These are phyloP conservation scores for Boletellus sp. DNA, from an alignment of 768 basidiomycete genomes.

Conservation along the genomic window DNA sequence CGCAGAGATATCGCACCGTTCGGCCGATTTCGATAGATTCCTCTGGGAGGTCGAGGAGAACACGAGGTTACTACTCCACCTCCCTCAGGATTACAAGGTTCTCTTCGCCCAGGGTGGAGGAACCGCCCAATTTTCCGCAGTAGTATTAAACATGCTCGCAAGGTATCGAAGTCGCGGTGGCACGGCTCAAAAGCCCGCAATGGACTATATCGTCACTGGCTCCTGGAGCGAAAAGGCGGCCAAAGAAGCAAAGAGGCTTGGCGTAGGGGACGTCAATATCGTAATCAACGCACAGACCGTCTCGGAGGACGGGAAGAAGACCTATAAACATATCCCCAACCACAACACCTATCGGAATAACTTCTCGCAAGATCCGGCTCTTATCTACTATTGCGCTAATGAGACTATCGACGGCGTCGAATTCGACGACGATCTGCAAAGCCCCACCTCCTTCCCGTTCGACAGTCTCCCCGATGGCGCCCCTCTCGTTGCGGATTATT, in stretches of 20 bases:
- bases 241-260: constrained; percentile 76
- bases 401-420: constrained; percentile 97
- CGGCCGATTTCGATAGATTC: constrained; percentile 78
- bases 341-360: constrained; percentile 55
- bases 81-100: constrained; percentile 81
- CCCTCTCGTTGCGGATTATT: constrained; percentile 95
- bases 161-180: constrained; percentile 72
- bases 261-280: constrained; percentile 55
- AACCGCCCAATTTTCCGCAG: constrained; percentile 85
- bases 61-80: constrained; percentile 71
- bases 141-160: constrained; percentile 88
- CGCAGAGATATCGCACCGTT: constrained; percentile 94
- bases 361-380: constrained; percentile 78
- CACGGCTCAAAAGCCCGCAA: constrained; percentile 48
- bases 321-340: constrained; percentile 78
- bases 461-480: constrained; percentile 53
- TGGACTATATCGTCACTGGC: constrained; percentile 93
- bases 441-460: constrained; percentile 77
- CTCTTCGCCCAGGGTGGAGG: constrained; percentile 96
- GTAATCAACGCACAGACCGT: constrained; percentile 65
- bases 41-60: constrained; percentile 58
- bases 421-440: constrained; percentile 58
- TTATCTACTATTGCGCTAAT: constrained; percentile 99
- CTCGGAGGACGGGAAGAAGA: constrained; percentile 57
- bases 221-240: constrained; percentile 87